Base-by-base conservation (phyloP, 2,329 filamentous ascomycete species). In the Fusarium circinatum region DNA sequence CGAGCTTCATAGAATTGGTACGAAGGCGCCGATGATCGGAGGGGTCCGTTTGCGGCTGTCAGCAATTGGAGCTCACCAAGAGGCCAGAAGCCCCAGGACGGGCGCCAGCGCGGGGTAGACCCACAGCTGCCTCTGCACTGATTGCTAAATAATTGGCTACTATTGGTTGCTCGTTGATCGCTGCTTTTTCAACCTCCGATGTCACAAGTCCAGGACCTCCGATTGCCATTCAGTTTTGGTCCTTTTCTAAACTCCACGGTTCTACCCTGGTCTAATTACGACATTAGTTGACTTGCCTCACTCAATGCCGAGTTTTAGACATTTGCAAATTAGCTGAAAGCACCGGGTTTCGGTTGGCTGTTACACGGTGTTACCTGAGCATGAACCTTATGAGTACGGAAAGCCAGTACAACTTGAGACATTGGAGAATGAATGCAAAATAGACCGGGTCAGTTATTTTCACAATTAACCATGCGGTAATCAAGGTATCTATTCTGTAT, bases 21-120 rank as follows among this genome's bases (percentile, higher is more conserved):
- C 26, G n/a, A 44, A 36, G 28, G 32, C 71, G 71, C 78, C 78
- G 78, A 80, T 80, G 52, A 80, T 80, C 78, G 78, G 78, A 80
- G 78, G 60, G 59, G 54, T 73, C 68, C 68, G 61, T 65, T 64
- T 73, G 36, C 69, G 61, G 62, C 69, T 67, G 57, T 69, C 74
- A 76, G 74, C 76, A 75, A 76, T 77, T 75, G 76, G 67, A 74
- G 74, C 61, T 67, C 73, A 68, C 20, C 61, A 48, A 77, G 70
- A 75, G 73, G 73, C 73, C 70, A 75, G 69, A 38, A 63, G 63
- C 63, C 47, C 44, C 65, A 75, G 62, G 44, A 59, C 59, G 62
- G 73, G 54, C 69, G 62, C 69, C 74, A 77, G 77, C 77, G 76
- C 76, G 77, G 77, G 76, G 76, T 79, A 79, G 71, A 65, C 64